Evolutionary conservation across 352 stramenopile genomes (phyloP), one percentile per base, ranked within the genome.

Genomic region (Phytopythium vexans): DNA sequence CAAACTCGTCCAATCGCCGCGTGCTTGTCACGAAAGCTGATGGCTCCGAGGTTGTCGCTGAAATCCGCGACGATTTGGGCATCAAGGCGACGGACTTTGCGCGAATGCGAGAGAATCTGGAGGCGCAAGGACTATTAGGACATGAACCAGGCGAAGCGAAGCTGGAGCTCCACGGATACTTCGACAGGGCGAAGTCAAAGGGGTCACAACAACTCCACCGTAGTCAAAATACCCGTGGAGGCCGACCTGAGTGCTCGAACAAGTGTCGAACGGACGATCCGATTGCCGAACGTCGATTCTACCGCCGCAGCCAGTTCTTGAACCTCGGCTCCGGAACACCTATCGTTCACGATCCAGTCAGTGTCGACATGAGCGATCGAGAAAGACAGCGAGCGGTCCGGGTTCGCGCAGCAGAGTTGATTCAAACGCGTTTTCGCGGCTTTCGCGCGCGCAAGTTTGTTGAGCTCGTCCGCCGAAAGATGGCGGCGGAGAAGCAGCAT

Each of bases 1-100:
- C 75, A n/a, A 92, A 88, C 68, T 77, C 67, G 8, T 85, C 71
- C 33, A 83, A 77, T n/a, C 72, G 75, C 14, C 77, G 82, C 37
- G 74, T 91, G 41, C 67, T 88, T 4, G 66, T 88, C 11, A 88
- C 81, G 0, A 43, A 74, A 7, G 60, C 55, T 3, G 78, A 90
- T 42, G 79, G 79, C 5, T 56, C 49, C 1, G 69, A 92, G 44
- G 68, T 54, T 4, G 70, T 91, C 4, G 46, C 69, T 6, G 71
- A 82, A 41, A 51, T 80, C 14, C 60, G 78, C 39, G 61, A 82
- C 49, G 74, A 85, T 32, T 57, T 82, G 21, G 71, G 64, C 7
- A 65, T 79, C 41, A 66, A 62, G 33, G 46, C 58, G 21, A 64
- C 16, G 4, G 63, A 72, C 37, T 64, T 45, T 46, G 58, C 46